phyloP scores from a whole-genome alignment of 805 yeast genomes.

The Yamadazyma phyllophila region DNA sequence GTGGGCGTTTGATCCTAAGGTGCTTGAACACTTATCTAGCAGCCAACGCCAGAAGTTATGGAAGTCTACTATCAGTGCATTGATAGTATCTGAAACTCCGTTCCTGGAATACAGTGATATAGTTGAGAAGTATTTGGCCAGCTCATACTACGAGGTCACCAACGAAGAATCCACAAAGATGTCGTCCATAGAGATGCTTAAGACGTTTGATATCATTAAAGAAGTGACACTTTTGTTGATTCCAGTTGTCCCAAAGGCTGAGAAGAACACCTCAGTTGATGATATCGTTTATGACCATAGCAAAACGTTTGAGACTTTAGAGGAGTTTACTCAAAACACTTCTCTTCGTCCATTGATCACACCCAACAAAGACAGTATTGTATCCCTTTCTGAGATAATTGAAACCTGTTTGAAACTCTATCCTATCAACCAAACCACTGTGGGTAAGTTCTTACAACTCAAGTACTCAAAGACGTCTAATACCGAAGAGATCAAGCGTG shows the following conservation, averaged over 20 bases:
- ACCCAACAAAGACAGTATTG: constrained; percentile 17
- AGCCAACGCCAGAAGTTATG: constrained; percentile 20
- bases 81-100: constrained; percentile 11
- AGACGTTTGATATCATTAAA: constrained; percentile 28
- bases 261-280: not conserved
- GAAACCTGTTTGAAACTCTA: constrained; percentile 32
- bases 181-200: constrained; percentile 25
- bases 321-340: constrained; percentile 17
- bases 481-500: constrained; percentile 21
- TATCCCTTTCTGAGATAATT: constrained; percentile 19
- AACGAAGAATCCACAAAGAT: constrained; percentile 11
- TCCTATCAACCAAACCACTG: constrained; percentile 33
- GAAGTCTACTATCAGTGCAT: constrained; percentile 17
- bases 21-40: not conserved
- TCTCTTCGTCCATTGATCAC: constrained; percentile 16
- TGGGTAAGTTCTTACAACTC: constrained; percentile 26
- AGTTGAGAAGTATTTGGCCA: constrained; percentile 19
- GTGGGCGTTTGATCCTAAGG: constrained; percentile 21
- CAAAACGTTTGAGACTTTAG: constrained; percentile 5
- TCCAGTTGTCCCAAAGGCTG: constrained; percentile 7
- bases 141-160: constrained; percentile 21
- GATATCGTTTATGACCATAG: constrained; percentile 1
- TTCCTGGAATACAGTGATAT: constrained; percentile 14
- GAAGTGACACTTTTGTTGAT: constrained; percentile 17
- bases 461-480: constrained; percentile 16